Base-by-base conservation (phyloP, 2,329 filamentous ascomycete species). In the Delphinella strobiligena region DNA sequence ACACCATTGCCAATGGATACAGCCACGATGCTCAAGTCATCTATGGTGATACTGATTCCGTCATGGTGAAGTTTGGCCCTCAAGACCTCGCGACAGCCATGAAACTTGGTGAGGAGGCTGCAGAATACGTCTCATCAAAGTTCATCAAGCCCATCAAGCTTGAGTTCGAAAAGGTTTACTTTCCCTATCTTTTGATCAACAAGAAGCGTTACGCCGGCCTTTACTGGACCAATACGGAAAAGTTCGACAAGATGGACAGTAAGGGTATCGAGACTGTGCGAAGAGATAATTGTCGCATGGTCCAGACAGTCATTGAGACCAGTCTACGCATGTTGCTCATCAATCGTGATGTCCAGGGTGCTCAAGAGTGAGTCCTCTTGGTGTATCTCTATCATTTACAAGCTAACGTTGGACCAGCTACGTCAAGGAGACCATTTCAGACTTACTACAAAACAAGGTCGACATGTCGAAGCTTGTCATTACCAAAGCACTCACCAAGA, bases 381-480 rank as follows among this genome's bases (percentile, higher is more conserved):
- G 18, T 8, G 4, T 3, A 4, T 7, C 27, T 37, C 24, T 34
- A 30, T 19, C 34, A 30, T 31, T 10, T 8, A 10, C 10, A 16
- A 41, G 17, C 34, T 71, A 55, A 71, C 55, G 37, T 40, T 48
- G 5, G 35, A 37, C 24, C 53, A 93, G 87, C 48, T 96, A 94
- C 53, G 91, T 98, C 62, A 96, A 95, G 62, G 78, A 91, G 47
- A 94, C 82, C 33, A 98, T 98, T 55, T 83, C 91, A 7, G 87
- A 95, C 56, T 72, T 98, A 14, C 68, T 98, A 30, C 91, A 96
- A 57, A 98, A 98, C 68, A 95, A 93, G 61, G 72, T 98, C 51
- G 91, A 98, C 64, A 93, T 98, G 84, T 95, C 89, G 29, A 96
- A 98, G 61, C 79, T 98, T 14, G 93, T 98, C 59, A 98, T 98